Percentiles rank a stretch among this genome's conserved stretches.
Conservation (phyloP, 352 stramenopile species). For the Phytophthora palmivora region DNA sequence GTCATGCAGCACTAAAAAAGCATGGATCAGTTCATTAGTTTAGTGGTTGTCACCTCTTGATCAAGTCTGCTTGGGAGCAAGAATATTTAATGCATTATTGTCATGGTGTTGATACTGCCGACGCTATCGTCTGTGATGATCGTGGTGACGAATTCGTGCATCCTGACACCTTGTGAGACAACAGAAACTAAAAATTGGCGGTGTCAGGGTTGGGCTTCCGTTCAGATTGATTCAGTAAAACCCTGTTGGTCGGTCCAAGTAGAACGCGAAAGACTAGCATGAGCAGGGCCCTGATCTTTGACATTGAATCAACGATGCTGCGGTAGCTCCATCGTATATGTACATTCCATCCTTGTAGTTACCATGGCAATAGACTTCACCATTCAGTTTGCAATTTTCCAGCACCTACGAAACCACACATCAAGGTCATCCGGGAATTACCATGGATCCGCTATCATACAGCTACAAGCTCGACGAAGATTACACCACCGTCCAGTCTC, state of each 20-base stretch:
- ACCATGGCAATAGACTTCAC: background rate
- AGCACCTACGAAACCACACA: conserved; percentile 11
- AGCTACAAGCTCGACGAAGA: conserved; percentile 35
- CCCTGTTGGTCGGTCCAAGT: conserved; percentile 12
- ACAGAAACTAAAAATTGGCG: background rate
- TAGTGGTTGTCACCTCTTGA: no score
- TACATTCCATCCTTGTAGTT: conserved; percentile 2
- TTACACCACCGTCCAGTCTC: conserved; percentile 26
- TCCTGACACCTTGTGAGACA: conserved; percentile 15
- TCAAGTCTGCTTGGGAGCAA: no score
- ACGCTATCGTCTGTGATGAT: background rate
- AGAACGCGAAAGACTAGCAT: conserved; percentile 12
- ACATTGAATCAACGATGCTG: background rate
- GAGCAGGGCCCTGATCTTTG: background rate
- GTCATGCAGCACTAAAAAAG: no score
- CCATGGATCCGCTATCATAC: conserved; percentile 29
- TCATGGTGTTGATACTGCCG: no score
- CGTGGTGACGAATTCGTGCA: background rate
- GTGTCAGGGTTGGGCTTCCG: conserved; percentile 13
- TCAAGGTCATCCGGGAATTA: background rate
- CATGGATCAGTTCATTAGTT: background rate
- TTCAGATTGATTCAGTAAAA: conserved; percentile 8
- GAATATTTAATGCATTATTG: no score
- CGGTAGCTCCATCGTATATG: background rate
- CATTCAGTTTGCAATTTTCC: conserved; percentile 26